A percentile compares a stretch with the other conserved stretches of the same genome.
Conservation (phyloP, 2,329 filamentous ascomycete species). For the Colletotrichum godetiae region DNA sequence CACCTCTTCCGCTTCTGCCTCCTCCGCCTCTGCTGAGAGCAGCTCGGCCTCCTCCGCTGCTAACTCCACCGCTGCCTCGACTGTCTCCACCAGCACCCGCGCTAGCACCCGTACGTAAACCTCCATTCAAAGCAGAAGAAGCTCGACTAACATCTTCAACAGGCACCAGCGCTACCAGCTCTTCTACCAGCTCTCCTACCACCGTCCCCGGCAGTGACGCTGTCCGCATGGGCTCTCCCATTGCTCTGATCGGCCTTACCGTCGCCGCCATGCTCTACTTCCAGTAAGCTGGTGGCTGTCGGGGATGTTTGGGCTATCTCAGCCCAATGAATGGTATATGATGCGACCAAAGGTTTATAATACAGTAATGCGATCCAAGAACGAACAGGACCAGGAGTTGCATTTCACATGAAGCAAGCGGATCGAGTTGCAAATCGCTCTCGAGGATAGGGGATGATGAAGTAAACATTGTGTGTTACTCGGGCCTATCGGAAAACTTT, state of each 20-base stretch:
- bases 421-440: slow-evolving; percentile 17
- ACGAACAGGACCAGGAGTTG: slow-evolving; percentile 30
- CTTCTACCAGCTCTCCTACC: slow-evolving; percentile 49
- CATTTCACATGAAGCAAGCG: slow-evolving; percentile 20
- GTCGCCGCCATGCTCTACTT: slow-evolving; percentile 54
- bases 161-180: slow-evolving; percentile 41
- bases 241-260: slow-evolving; percentile 52
- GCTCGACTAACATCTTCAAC: slow-evolving; percentile 13
- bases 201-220: slow-evolving; percentile 40
- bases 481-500: slow-evolving; percentile 5
- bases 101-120: slow-evolving; percentile 28
- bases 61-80: slow-evolving; percentile 24
- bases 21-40: slow-evolving; percentile 27
- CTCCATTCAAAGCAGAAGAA: background rate
- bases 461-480: slow-evolving; percentile 8
- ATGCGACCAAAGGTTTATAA: slow-evolving; percentile 33
- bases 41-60: slow-evolving; percentile 35
- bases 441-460: background rate
- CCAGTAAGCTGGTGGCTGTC: slow-evolving; percentile 45
- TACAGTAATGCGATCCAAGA: slow-evolving; percentile 34
- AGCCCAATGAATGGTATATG: slow-evolving; percentile 23
- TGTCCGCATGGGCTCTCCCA: slow-evolving; percentile 48
- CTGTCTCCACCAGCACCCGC: slow-evolving; percentile 35
- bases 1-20: slow-evolving; percentile 26
- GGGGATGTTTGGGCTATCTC: background rate